Conservation (phyloP, 2,329 filamentous ascomycete species). For the Pestalotiopsis sp. region DNA sequence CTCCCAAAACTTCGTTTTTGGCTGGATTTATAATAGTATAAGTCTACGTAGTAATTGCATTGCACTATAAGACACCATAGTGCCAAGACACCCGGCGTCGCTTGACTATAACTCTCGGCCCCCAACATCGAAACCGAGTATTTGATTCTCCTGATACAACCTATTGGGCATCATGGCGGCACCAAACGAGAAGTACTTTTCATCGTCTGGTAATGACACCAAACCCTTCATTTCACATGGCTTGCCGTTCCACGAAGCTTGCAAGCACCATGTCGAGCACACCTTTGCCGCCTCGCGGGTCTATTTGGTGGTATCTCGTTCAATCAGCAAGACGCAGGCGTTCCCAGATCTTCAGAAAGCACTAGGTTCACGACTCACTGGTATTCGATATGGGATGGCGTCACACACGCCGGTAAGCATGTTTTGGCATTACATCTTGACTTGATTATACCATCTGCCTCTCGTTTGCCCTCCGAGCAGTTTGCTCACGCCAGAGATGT, state of each 20-base stretch:
- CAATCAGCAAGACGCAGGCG: slow-evolving; percentile 31
- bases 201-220: background rate
- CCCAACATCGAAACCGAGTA: background rate
- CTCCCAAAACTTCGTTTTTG: no score
- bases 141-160: background rate
- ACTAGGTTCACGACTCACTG: slow-evolving; percentile 27
- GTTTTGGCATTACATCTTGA: background rate
- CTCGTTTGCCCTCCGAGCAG: no score
- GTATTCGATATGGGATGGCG: slow-evolving; percentile 31
- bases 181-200: background rate
- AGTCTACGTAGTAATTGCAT: background rate
- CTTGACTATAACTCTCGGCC: background rate
- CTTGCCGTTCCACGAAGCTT: slow-evolving; percentile 28
- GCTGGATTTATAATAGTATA: background rate
- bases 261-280: slow-evolving; percentile 28
- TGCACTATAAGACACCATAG: background rate
- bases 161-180: background rate
- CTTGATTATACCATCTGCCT: no score
- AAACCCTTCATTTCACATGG: slow-evolving; percentile 28
- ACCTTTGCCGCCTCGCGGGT: slow-evolving; percentile 28
- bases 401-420: slow-evolving; percentile 27
- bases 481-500: background rate
- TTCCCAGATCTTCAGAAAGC: slow-evolving; percentile 25
- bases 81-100: no score
- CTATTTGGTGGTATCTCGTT: slow-evolving; percentile 33